Conservation (phyloP, 192 early-diverging fungal species). For the Backusella psychrophila region DNA sequence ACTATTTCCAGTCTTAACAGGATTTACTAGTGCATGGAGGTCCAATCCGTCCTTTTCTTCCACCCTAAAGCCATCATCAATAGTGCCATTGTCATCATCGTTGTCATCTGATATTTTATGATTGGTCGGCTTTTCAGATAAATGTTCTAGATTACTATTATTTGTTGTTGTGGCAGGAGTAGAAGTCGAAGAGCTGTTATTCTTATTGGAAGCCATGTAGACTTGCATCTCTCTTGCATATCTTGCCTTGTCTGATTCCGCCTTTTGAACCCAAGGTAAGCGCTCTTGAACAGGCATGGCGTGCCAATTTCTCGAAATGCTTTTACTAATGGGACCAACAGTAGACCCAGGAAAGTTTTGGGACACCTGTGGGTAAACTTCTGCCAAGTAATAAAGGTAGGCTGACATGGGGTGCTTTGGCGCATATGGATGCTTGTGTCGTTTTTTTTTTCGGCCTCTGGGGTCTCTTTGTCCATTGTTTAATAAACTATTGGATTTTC, state of each 20-base stretch:
- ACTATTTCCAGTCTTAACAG: background rate
- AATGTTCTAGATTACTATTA: background rate
- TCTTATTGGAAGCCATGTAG: slow-evolving; percentile 24
- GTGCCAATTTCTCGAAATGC: slow-evolving; percentile 70
- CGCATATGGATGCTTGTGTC: slow-evolving; percentile 66
- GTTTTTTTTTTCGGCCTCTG: slow-evolving; percentile 60
- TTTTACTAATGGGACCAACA: slow-evolving; percentile 72
- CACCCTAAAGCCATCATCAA: background rate
- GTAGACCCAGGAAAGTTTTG: slow-evolving; percentile 63
- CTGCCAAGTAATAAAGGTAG: slow-evolving; percentile 74
- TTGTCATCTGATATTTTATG: background rate
- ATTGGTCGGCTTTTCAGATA: background rate
- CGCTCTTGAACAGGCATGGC: slow-evolving; percentile 51
- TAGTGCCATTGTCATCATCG: background rate
- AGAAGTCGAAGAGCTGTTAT: background rate
- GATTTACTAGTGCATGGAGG: background rate
- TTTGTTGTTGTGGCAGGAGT: background rate
- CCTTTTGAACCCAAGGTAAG: slow-evolving; percentile 51
- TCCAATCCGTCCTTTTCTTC: background rate
- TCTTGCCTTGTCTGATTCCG: slow-evolving; percentile 59
- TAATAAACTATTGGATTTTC: background rate
- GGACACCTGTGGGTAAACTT: slow-evolving; percentile 63
- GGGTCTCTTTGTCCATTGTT: slow-evolving; percentile 27
- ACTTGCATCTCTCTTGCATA: slow-evolving; percentile 68
- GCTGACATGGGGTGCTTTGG: slow-evolving; percentile 89